Base-by-base conservation (phyloP, 176 grass and related monocot species). In the Oryza officinalis region DNA sequence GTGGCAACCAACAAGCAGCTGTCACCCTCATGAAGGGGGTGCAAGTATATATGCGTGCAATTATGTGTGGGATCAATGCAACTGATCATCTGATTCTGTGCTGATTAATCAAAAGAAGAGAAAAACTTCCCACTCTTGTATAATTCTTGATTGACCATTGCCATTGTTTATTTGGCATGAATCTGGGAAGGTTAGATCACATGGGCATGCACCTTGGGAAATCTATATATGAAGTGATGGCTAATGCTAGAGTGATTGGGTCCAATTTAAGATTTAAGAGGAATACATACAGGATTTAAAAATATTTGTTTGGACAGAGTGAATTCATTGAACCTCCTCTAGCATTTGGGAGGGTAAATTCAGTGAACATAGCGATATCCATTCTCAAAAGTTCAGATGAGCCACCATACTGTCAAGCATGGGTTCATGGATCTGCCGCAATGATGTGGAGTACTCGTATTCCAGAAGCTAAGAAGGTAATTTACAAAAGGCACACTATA, bases 1-100 rank as follows among this genome's bases (percentile, higher is more conserved):
- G 20, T 49, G 45, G 67, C 37, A 87, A 79, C 79, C 69, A 73
- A 83, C 79, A 67, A 78, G 68, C 88, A 78, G 68, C 88, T 87
- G 80, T 79, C 84, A 23, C 38, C 68, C 88, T 87, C 84, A 65
- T 30, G 27, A 76, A 77, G 9, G 25, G 25, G 25, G 74, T 52
- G 73, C 61, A 37, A 49, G 37, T 49, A 66, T 28, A 66, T 38
- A 31, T 45, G 25, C 69, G 23, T 75, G 82, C 83, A 67, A 60
- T 77, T 38, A 82, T 45, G 73, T 27, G 57, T 20, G 37, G 75
- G 15, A 35, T 79, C n/a, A 14, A 26, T 57, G 71, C 20, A 22
- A 17, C 2, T 44, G 27, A 8, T 44, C 43, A 5, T 63, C 44
- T 46, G 49, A 63, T 86, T 54, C 38, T 50, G 32, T n/a, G 30